phyloP scores from a whole-genome alignment of 306 rosid genomes.

The peach (Prunus persica) region Prunus_persica_NCBIv2 NC_034010.1:26532001-26532500 shows the following conservation, averaged over 20 bases:
- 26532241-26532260: conserved; percentile 94
- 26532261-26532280: conserved; percentile 52
- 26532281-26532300: not conserved
- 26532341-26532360: not conserved
- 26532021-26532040: conserved; percentile 77
- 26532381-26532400: not conserved
- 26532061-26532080: conserved; percentile 16
- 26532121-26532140: conserved; percentile 41
- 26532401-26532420: not conserved
- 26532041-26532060: conserved; percentile 83
- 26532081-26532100: not conserved
- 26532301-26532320: not conserved
- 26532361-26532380: not conserved
- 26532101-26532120: not conserved
- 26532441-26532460: not conserved
- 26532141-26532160: conserved; percentile 81
- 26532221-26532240: conserved; percentile 87
- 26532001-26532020: conserved; percentile 98
- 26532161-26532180: conserved; percentile 88
- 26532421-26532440: not conserved
- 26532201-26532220: conserved; percentile 68
- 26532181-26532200: conserved; percentile 74
- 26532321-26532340: not conserved
- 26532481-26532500: not conserved
- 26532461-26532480: not conserved